Percentiles rank a stretch among this genome's conserved stretches.
Evolutionary conservation across 208 protist genomes (phyloP).

Genomic region (Leishmania tropica): DNA sequence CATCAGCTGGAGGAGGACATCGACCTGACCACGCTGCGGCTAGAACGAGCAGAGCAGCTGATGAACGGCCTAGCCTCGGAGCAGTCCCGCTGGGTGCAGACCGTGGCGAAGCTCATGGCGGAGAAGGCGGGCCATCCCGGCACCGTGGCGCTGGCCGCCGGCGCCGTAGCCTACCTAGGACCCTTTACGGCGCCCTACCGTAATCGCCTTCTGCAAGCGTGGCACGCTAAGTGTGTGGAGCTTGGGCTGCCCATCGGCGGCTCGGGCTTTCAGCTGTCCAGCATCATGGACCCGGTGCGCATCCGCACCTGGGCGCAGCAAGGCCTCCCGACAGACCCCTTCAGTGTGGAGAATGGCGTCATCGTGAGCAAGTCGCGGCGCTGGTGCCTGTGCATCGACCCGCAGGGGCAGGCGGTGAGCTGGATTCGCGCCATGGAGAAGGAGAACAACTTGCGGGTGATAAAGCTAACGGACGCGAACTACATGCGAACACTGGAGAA

Average conservation of each 20-base stretch:
- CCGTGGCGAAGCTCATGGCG: slow-evolving; percentile 65
- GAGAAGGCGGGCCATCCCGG: slow-evolving; percentile 70
- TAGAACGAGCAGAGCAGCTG: slow-evolving; percentile 90
- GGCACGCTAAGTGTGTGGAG: slow-evolving; percentile 69
- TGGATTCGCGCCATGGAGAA: slow-evolving; percentile 96
- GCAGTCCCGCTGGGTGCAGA: slow-evolving; percentile 75
- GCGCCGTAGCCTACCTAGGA: slow-evolving; percentile 92
- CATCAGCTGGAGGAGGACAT: slow-evolving; percentile 93
- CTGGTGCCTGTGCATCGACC: slow-evolving; percentile 96
- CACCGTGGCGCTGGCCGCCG: slow-evolving; percentile 86
- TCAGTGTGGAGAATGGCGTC: slow-evolving; percentile 94
- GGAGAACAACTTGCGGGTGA: slow-evolving; percentile 90
- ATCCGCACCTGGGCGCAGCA: slow-evolving; percentile 94
- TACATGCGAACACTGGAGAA: slow-evolving; percentile 95
- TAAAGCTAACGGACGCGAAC: slow-evolving; percentile 92
- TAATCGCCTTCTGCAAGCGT: slow-evolving; percentile 68
- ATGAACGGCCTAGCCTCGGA: slow-evolving; percentile 90
- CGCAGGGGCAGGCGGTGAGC: slow-evolving; percentile 95
- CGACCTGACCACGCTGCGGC: slow-evolving; percentile 86
- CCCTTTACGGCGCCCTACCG: slow-evolving; percentile 92
- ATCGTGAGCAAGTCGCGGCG: slow-evolving; percentile 88
- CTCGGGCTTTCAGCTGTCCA: slow-evolving; percentile 78
- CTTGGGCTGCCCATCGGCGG: slow-evolving; percentile 72
- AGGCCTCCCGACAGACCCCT: slow-evolving; percentile 94
- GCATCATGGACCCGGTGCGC: slow-evolving; percentile 91